Percentiles rank a stretch among this genome's conserved stretches.
These are phyloP conservation scores for Maudiozyma bulderi DNA, from an alignment of 805 yeast species.

Conservation along the genomic window DNA sequence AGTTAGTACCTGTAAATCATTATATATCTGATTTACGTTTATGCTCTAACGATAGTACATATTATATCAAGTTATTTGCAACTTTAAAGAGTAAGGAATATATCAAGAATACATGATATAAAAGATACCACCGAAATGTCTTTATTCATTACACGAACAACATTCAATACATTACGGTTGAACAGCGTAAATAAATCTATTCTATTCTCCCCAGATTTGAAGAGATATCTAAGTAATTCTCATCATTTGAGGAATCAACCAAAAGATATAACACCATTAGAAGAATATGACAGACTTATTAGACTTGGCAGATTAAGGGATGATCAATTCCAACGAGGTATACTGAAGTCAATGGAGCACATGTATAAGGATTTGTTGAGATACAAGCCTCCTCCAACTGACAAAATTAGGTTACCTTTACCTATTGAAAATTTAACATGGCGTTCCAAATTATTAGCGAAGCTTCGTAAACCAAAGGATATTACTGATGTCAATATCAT, in stretches of 20 bases:
- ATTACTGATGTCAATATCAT: slow-evolving; percentile 4
- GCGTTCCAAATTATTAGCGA: slow-evolving; percentile 32
- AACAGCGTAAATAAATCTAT: too few species aligned
- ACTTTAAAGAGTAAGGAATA: too few species aligned
- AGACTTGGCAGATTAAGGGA: slow-evolving; percentile 45
- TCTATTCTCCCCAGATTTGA: too few species aligned
- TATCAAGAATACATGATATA: too few species aligned
- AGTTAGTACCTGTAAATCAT: not conserved
- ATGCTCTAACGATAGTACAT: not conserved
- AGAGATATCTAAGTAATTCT: too few species aligned
- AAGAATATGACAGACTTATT: slow-evolving; percentile 42
- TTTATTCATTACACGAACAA: too few species aligned
- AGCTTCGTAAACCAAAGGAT: slow-evolving; percentile 3
- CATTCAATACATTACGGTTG: too few species aligned
- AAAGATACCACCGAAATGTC: too few species aligned
- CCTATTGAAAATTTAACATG: slow-evolving; percentile 34
- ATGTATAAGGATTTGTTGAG: slow-evolving; percentile 44
- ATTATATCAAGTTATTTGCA: too few species aligned
- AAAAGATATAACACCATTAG: slow-evolving; percentile 35
- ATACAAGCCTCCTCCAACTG: slow-evolving; percentile 57
- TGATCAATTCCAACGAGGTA: slow-evolving; percentile 73
- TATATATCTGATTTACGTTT: not conserved
- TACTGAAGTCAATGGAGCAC: slow-evolving; percentile 50
- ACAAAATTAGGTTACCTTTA: slow-evolving; percentile 34
- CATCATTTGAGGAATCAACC: not conserved